Percentiles rank a stretch among this genome's conserved stretches.
Conservation (phyloP, 768 basidiomycete species). For the Serpula lacrymans region DNA sequence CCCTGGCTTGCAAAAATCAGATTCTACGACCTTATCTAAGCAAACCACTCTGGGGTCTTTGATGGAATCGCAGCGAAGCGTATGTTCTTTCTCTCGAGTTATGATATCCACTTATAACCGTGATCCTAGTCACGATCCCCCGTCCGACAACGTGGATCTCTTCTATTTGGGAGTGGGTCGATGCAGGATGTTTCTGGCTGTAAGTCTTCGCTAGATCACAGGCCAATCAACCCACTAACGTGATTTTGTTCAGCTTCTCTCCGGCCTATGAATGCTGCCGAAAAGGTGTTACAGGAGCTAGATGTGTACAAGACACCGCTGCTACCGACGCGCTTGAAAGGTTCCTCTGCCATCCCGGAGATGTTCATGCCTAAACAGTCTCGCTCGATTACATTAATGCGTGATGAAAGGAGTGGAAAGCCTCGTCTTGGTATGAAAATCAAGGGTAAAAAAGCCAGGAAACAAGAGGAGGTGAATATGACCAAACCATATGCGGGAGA, state of each 20-base stretch:
- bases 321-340: conserved; percentile 54
- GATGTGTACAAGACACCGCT: conserved; percentile 81
- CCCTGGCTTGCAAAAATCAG: conserved; percentile 21
- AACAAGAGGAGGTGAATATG: conserved; percentile 40
- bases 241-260: conserved; percentile 18
- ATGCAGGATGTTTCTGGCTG: conserved; percentile 30
- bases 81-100: conserved; percentile 31
- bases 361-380: conserved; percentile 56
- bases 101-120: conserved; percentile 5
- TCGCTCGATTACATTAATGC: conserved; percentile 53
- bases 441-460: conserved; percentile 37
- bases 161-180: conserved; percentile 43
- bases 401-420: conserved; percentile 49
- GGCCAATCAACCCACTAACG: conserved; percentile 2
- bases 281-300: conserved; percentile 66
- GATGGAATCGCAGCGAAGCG: conserved; percentile 52
- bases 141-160: conserved; percentile 48
- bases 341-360: conserved; percentile 46
- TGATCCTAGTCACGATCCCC: conserved; percentile 43
- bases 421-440: conserved; percentile 44
- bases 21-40: conserved; percentile 20
- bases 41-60: conserved; percentile 56
- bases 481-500: conserved; percentile 78
- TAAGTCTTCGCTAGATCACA: conserved; percentile 16
- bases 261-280: conserved; percentile 50